Base-by-base conservation (phyloP, 176 grass and related monocot genomes). In the Saccharum spontaneum region DNA sequence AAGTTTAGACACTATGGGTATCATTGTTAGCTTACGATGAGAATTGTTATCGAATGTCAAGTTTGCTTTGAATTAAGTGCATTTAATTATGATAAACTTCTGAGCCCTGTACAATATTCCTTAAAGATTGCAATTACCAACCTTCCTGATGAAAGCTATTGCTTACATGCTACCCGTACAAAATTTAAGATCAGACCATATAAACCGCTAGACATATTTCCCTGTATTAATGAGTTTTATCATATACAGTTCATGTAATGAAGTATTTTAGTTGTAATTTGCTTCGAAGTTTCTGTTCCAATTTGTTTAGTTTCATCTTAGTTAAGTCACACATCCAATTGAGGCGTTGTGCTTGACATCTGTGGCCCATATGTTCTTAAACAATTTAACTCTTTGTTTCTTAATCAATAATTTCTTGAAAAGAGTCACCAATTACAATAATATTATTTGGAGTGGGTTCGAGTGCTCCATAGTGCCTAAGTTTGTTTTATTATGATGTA, bases 31-130 rank as follows among this genome's bases (percentile, higher is more conserved):
- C 12, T 31, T 28, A 13, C 45, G 18, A 69, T 76, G 46, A 77
- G 54, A 3, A 22, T 8, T 57, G 10, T 1, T 12, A 73, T 67
- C 10, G 44, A 10, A 67, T 54, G 39, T 26, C 57, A 43, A 72
- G 13, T 79, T 79, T 79, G 38, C 31, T 77, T 84, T 44, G 57
- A 46, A 10, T 68, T 67, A 74, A 63, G 55, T 73, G 15, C 41
- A 73, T 57, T 23, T 10, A 33, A 37, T 49, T 44, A 67, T 70
- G 44, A 73, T 69, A 34, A 34, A 34, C 3, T 79, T 75, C 13
- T 59, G 36, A 38, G 30, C 26, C 28, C 3, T 75, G 65, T 74
- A 17, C 18, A 22, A 84, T 69, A 59, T n/a, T 75, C 14, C 3
- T 41, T 0, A 34, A 71, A 22, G 13, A 18, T 31, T 31, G 49